Evolutionary conservation across 2,329 filamentous ascomycete species (phyloP), one percentile per base, ranked within the genome.

Genomic region (Clarireedia sp.): DNA sequence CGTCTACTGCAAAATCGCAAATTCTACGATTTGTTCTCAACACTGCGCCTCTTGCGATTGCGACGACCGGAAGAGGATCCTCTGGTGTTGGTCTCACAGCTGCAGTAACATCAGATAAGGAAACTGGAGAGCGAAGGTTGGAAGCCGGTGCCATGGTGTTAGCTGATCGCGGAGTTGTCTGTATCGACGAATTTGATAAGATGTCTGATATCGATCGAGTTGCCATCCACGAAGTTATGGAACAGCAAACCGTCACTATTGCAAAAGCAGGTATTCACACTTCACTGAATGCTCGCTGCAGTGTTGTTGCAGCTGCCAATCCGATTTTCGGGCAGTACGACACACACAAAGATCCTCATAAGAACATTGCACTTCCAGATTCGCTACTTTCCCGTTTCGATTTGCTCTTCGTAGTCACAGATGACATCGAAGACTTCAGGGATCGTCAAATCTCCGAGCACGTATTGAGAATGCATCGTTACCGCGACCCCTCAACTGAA

Each of bases 211-310:
- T 97, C 56, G 94, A 99, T 72, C 85, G 94, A 69, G 94, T 99
- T 3, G 94, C 94, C 47, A 99, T 99, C 64, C 94, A 99, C 81
- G 94, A 99, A 88, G 94, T 99, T 62, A 99, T 99, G 94, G 94
- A 99, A 74, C 94, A 99, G 74, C 94, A 99, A 73, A 99, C 94
- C 0, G 94, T 99, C 58, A 99, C 94, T 14, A 99, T 99, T 67
- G 94, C 94, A 51, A 99, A 99, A 74, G 94, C 94, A 1, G 94
- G 94, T 62, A 99, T 99, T 57, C 94, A 99, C 72, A 99, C 94
- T 0, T 96, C 91, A 2, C 78, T 99, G 58, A 99, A 99, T 68
- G 94, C 94, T 52, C 86, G 94, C 56, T 99, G 94, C 74, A 96
- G 90, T 72, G 94, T 99, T 59, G 82, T 99, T 65, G 94, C 94